Percentiles rank a stretch among this genome's conserved stretches.
phyloP scores from a whole-genome alignment of 164 flowering plant genomes.

The Aristolochia fimbriata region DNA sequence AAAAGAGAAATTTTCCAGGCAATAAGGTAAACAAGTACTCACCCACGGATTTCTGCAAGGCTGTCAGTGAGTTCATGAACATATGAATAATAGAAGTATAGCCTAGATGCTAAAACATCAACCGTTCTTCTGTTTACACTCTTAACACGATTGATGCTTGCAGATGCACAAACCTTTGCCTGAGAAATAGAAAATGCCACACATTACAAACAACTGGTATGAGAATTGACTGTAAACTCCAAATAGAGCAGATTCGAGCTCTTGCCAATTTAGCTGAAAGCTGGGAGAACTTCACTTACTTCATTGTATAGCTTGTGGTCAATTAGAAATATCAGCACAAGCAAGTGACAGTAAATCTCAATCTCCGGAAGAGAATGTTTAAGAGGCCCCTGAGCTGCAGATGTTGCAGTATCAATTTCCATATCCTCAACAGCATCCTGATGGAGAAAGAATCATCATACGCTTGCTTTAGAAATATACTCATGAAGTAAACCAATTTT shows the following conservation, averaged over 20 bases:
- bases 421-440: constrained; percentile 82
- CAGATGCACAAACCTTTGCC: constrained; percentile 90
- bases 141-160: constrained; percentile 71
- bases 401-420: constrained; percentile 84
- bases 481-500: neutral
- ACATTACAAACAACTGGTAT: neutral
- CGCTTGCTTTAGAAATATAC: neutral
- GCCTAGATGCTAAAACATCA: constrained; percentile 69
- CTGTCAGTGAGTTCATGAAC: constrained; percentile 88
- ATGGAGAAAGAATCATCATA: neutral
- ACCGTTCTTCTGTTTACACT: constrained; percentile 74
- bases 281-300: constrained; percentile 25
- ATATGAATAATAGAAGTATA: constrained; percentile 77
- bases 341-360: constrained; percentile 76
- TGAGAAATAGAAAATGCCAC: constrained; percentile 14
- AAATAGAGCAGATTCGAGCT: neutral
- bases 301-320: constrained; percentile 75
- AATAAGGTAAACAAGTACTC: constrained; percentile 13
- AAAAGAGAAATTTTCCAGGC: neutral
- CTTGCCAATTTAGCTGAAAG: too few species aligned
- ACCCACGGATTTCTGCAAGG: constrained; percentile 96
- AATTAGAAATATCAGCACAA: constrained; percentile 73
- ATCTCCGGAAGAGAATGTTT: constrained; percentile 76
- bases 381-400: constrained; percentile 35
- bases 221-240: neutral